Conservation (phyloP, 2,329 filamentous ascomycete genomes). For the Cladophialophora psammophila region DNA sequence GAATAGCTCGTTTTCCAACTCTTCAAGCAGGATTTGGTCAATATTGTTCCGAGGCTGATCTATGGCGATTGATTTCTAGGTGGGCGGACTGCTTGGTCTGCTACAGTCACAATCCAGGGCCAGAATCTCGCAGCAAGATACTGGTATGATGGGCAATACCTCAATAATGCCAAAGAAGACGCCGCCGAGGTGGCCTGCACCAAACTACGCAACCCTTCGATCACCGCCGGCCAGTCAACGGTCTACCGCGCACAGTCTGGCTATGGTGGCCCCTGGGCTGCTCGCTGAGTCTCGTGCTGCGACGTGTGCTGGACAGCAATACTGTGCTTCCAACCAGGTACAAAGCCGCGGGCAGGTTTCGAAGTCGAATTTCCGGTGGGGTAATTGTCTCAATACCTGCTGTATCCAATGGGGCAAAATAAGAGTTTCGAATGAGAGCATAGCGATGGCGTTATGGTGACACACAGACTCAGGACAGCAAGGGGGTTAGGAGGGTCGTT, state of each 20-base stretch:
- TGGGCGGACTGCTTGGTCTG: conserved; percentile 90
- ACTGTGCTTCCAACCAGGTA: conserved; percentile 5
- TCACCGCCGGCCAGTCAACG: conserved; percentile 29
- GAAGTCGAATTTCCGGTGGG: conserved; percentile 12
- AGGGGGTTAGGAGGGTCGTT: conserved; percentile 42
- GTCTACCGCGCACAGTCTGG: conserved; percentile 26
- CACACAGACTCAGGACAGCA: conserved; percentile 12
- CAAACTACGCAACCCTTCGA: conserved; percentile 44
- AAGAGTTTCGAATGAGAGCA: conserved; percentile 27
- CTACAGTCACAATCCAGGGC: conserved; percentile 75
- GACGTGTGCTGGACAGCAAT: conserved; percentile 7
- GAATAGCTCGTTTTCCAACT: conserved; percentile 32
- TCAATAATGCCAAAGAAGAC: conserved; percentile 88
- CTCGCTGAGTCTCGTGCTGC: conserved; percentile 21
- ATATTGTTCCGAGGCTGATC: background rate
- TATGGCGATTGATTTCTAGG: conserved; percentile 60
- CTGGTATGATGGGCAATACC: conserved; percentile 90
- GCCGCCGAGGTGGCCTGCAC: conserved; percentile 78
- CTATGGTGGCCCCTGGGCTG: conserved; percentile 28
- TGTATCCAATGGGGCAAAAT: conserved; percentile 6
- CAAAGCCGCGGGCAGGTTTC: conserved; percentile 4
- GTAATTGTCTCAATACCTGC: conserved; percentile 24
- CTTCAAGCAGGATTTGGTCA: background rate
- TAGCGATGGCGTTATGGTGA: conserved; percentile 38
- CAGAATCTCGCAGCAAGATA: conserved; percentile 74